These are phyloP conservation scores for Neohortaea acidophila DNA, from an alignment of 495 filamentous ascomycete genomes.

Conservation along the genomic window DNA sequence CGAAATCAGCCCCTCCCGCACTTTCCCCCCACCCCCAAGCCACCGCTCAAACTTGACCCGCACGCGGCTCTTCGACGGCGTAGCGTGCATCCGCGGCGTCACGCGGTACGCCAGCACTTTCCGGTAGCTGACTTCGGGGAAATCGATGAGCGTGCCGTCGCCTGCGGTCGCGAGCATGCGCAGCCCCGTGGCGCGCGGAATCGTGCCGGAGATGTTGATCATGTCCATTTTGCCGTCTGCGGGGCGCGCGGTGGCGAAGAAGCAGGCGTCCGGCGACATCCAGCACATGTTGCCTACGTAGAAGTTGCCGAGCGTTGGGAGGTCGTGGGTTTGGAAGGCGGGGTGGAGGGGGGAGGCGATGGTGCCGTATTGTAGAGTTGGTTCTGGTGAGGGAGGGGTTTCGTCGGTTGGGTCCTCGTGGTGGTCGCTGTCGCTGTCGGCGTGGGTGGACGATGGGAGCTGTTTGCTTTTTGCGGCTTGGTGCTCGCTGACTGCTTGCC, in stretches of 20 bases:
- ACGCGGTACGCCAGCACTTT: conserved; percentile 77
- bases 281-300: conserved; percentile 91
- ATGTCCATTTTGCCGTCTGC: conserved; percentile 79
- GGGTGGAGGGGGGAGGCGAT: conserved; percentile 58
- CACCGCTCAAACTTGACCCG: conserved; percentile 8
- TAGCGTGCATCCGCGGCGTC: conserved; percentile 35
- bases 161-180: conserved; percentile 55
- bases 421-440: neutral
- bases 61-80: conserved; percentile 3
- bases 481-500: conserved; percentile 27
- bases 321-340: conserved; percentile 48
- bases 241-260: conserved; percentile 75
- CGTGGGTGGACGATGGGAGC: neutral
- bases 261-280: conserved; percentile 73
- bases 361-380: conserved; percentile 61
- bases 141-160: conserved; percentile 59
- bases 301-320: conserved; percentile 67
- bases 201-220: conserved; percentile 61
- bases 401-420: neutral
- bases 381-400: conserved; percentile 40
- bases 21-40: conserved; percentile 29
- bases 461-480: conserved; percentile 19
- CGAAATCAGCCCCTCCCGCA: conserved; percentile 64
- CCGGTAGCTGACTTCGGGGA: conserved; percentile 57
- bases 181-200: conserved; percentile 46